phyloP scores from a whole-genome alignment of 2,329 filamentous ascomycete species.

The Pestalotiopsis sp. region DNA sequence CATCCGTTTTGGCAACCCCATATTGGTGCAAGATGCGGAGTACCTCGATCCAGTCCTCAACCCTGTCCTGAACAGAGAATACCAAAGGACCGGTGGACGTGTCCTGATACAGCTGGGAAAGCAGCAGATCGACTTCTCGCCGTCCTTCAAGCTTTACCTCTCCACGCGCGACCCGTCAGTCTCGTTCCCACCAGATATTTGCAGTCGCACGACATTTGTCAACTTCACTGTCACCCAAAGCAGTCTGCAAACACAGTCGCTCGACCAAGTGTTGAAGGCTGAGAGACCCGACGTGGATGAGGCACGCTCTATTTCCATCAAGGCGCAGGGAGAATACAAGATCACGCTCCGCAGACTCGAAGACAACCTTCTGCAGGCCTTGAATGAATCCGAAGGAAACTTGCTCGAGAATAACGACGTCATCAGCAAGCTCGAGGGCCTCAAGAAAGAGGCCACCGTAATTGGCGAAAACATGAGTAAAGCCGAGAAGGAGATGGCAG shows the following conservation, averaged over 20 bases:
- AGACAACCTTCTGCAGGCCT: slow-evolving; percentile 88
- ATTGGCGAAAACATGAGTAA: slow-evolving; percentile 96
- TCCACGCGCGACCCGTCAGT: slow-evolving; percentile 96
- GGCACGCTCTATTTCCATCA: slow-evolving; percentile 94
- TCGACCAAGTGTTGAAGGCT: slow-evolving; percentile 96
- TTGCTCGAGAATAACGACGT: slow-evolving; percentile 98
- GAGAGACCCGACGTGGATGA: slow-evolving; percentile 97
- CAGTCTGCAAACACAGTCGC: slow-evolving; percentile 95
- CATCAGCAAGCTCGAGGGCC: slow-evolving; percentile 94
- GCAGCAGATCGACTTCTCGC: slow-evolving; percentile 99
- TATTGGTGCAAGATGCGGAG: slow-evolving; percentile 97
- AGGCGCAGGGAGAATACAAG: slow-evolving; percentile 98
- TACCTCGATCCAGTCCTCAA: slow-evolving; percentile 96
- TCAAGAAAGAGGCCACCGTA: slow-evolving; percentile 96
- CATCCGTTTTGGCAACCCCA: slow-evolving; percentile 95
- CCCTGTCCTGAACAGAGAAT: slow-evolving; percentile 98
- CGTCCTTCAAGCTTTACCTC: slow-evolving; percentile 91
- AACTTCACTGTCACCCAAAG: slow-evolving; percentile 99
- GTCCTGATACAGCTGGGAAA: slow-evolving; percentile 97
- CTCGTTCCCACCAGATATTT: slow-evolving; percentile 93
- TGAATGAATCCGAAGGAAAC: slow-evolving; percentile 96
- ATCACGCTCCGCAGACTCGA: slow-evolving; percentile 95
- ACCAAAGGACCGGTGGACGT: slow-evolving; percentile 96
- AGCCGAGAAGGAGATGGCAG: slow-evolving; percentile 96
- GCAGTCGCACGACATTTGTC: slow-evolving; percentile 97